Evolutionary conservation across 345 rosid genomes (phyloP).

Genomic region (Carallia brachiata): DNA sequence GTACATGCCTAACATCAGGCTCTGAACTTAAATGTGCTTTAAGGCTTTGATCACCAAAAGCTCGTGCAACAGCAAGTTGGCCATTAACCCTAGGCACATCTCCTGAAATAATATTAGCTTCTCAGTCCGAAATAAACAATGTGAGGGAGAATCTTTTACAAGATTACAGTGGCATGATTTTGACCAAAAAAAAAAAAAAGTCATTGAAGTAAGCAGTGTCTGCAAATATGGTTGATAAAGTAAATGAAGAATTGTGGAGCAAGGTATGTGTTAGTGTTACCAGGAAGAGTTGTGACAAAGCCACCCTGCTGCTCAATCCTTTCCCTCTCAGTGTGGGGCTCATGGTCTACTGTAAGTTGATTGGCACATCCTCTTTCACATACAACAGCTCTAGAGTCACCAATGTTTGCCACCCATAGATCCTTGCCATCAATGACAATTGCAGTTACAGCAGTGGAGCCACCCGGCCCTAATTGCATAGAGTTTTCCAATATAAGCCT

Average conservation of each 20-base stretch:
- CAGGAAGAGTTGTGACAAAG: conserved; percentile 54
- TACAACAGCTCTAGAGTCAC: conserved; percentile 58
- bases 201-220: neutral
- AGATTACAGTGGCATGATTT: neutral
- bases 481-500: conserved; percentile 46
- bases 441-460: conserved; percentile 65
- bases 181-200: neutral
- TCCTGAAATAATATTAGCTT: conserved; percentile 35
- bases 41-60: conserved; percentile 61
- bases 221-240: neutral
- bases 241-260: neutral
- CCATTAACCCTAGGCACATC: conserved; percentile 64
- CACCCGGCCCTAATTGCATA: conserved; percentile 56
- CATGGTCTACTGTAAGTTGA: conserved; percentile 58
- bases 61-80: conserved; percentile 60
- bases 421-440: conserved; percentile 58
- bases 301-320: conserved; percentile 56
- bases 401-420: conserved; percentile 60
- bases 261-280: conserved; percentile 12
- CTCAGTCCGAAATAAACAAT: conserved; percentile 7
- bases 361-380: conserved; percentile 54
- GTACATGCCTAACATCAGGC: conserved; percentile 48
- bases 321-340: conserved; percentile 44
- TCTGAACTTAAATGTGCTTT: conserved; percentile 62
- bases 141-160: neutral